A percentile compares a stretch with the other conserved stretches of the same genome.
These are phyloP conservation scores for Plasmodium falciparum DNA, from an alignment of 169 alveolate species.

Conservation along the genomic window DNA sequence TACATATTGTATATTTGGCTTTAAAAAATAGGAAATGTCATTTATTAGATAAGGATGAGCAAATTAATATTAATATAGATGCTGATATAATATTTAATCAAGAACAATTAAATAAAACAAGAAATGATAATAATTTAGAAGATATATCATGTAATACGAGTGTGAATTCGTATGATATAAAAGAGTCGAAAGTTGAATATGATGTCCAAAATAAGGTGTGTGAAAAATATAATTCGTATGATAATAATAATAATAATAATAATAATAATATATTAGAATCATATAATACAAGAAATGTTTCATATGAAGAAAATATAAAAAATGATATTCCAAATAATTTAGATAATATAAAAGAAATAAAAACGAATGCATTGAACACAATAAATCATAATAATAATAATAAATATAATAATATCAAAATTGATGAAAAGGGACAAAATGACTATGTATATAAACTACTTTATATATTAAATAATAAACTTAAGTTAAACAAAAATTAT, in stretches of 20 bases:
- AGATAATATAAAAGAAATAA: neutral
- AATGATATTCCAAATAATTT: neutral
- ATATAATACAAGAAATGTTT: neutral
- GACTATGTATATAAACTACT: conserved; percentile 55
- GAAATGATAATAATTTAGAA: neutral
- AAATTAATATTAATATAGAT: no score
- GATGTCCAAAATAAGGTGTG: neutral
- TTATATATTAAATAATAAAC: neutral
- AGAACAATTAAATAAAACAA: neutral
- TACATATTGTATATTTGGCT: conserved; percentile 43
- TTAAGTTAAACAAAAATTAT: neutral
- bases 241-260: neutral
- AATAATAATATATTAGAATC: neutral
- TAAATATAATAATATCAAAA: neutral
- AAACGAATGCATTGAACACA: neutral
- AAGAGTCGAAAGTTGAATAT: neutral
- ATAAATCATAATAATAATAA: neutral
- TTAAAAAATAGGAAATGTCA: conserved; percentile 34
- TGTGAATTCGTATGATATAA: neutral
- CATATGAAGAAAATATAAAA: neutral
- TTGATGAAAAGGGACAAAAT: neutral
- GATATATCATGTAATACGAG: conserved; percentile 44
- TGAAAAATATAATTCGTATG: neutral
- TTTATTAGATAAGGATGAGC: neutral
- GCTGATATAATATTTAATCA: neutral